Conservation (phyloP, 176 grass and related monocot species). For the Musa beccarii region DNA sequence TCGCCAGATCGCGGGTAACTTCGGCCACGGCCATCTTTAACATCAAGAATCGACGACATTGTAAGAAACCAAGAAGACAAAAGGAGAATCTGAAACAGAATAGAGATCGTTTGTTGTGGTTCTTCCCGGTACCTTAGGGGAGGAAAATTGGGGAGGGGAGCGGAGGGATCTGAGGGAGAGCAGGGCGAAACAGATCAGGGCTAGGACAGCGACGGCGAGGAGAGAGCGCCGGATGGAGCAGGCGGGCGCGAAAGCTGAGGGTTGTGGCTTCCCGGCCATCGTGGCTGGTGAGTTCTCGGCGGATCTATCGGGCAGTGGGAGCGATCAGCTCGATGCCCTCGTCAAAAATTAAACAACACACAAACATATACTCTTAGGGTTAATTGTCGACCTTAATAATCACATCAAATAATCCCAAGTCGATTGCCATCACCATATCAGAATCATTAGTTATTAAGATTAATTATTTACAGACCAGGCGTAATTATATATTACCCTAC, state of each 20-base stretch:
- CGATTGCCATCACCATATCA: too few species aligned
- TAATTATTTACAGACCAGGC: too few species aligned
- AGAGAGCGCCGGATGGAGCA: constrained; percentile 28
- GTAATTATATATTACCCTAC: too few species aligned
- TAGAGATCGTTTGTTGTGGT: not conserved
- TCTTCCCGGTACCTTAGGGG: not conserved
- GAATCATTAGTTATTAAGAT: too few species aligned
- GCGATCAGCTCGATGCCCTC: too few species aligned
- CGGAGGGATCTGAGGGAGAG: constrained; percentile 48
- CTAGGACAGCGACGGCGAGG: constrained; percentile 31
- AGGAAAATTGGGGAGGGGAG: constrained; percentile 27
- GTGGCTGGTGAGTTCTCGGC: constrained; percentile 10
- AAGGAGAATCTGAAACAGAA: not conserved
- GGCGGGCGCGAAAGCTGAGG: not conserved
- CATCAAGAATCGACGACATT: not conserved
- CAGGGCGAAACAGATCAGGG: constrained; percentile 41
- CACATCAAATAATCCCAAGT: too few species aligned
- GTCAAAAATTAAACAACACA: too few species aligned
- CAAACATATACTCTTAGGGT: too few species aligned
- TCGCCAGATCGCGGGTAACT: not conserved
- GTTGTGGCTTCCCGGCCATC: constrained; percentile 42
- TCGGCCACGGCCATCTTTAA: not conserved
- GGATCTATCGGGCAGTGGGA: not conserved
- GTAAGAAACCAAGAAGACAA: not conserved
- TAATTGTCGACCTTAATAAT: too few species aligned